These are phyloP conservation scores for Penicillium psychrosexuale DNA, from an alignment of 2,329 filamentous ascomycete species.

Conservation along the genomic window DNA sequence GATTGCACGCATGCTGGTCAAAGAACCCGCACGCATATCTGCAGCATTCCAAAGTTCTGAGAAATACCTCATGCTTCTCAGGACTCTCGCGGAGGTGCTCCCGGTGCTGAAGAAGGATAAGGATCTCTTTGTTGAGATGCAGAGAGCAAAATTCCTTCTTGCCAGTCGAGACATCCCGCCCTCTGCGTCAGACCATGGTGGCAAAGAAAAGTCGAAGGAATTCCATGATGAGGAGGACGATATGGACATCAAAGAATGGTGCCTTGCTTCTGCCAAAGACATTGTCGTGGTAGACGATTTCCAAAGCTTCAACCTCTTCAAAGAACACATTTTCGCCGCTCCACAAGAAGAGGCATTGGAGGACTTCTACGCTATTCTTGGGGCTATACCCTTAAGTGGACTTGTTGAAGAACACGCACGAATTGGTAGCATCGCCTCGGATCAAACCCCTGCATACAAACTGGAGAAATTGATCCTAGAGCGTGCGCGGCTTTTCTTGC, in stretches of 20 bases:
- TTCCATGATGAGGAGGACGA: slow-evolving; percentile 59
- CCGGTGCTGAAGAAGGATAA: slow-evolving; percentile 72
- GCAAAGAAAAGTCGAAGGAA: slow-evolving; percentile 25
- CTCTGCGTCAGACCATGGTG: slow-evolving; percentile 17
- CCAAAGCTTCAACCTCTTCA: slow-evolving; percentile 84
- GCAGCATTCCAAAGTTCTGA: slow-evolving; percentile 75
- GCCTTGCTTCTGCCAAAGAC: slow-evolving; percentile 66
- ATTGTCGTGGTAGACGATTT: slow-evolving; percentile 85
- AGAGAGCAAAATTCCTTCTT: slow-evolving; percentile 70
- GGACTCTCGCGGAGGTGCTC: slow-evolving; percentile 73
- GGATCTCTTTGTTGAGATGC: slow-evolving; percentile 72
- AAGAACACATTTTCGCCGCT: slow-evolving; percentile 75
- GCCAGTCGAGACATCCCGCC: slow-evolving; percentile 71
- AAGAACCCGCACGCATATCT: slow-evolving; percentile 77
- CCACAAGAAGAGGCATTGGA: slow-evolving; percentile 88
- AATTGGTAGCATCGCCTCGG: slow-evolving; percentile 63
- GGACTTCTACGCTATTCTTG: slow-evolving; percentile 77
- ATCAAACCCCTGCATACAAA: slow-evolving; percentile 66
- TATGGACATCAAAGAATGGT: slow-evolving; percentile 70
- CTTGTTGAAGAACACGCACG: slow-evolving; percentile 75
- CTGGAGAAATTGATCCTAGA: slow-evolving; percentile 81
- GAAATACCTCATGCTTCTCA: slow-evolving; percentile 80
- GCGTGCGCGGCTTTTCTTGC: slow-evolving; percentile 81
- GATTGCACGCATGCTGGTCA: slow-evolving; percentile 77
- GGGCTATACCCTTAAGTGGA: slow-evolving; percentile 70